phyloP scores from a whole-genome alignment of 768 basidiomycete genomes.

The Mycena latifolia region DNA sequence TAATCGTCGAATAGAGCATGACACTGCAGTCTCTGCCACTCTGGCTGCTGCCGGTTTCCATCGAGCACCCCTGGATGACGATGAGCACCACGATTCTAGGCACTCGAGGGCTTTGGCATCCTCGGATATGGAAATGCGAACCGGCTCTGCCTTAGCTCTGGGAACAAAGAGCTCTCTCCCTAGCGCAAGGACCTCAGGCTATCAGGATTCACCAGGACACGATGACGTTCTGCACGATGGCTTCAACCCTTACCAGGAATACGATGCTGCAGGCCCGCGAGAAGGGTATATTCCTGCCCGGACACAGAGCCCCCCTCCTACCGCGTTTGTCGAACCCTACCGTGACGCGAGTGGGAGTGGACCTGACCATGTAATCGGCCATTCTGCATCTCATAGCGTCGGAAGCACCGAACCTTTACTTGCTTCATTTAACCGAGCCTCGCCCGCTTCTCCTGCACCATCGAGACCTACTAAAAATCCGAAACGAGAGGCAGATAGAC shows the following conservation, averaged over 20 bases:
- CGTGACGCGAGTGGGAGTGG: constrained; percentile 47
- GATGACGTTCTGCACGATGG: constrained; percentile 47
- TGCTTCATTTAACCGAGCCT: constrained; percentile 53
- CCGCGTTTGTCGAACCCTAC: constrained; percentile 44
- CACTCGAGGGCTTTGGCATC: constrained; percentile 40
- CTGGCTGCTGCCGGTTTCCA: constrained; percentile 79
- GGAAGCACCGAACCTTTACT: constrained; percentile 75
- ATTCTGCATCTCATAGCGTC: constrained; percentile 62
- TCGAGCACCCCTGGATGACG: constrained; percentile 76
- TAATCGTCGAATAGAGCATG: constrained; percentile 72
- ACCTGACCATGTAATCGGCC: constrained; percentile 44
- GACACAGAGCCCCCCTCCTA: constrained; percentile 61
- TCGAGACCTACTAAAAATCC: constrained; percentile 49
- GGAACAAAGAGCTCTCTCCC: constrained; percentile 43
- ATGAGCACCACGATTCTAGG: constrained; percentile 58
- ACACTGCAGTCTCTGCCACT: constrained; percentile 77
- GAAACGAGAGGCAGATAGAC: constrained; percentile 40
- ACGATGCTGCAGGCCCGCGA: constrained; percentile 45
- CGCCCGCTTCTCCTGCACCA: constrained; percentile 40
- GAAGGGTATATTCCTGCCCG: constrained; percentile 62
- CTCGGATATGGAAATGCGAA: constrained; percentile 54
- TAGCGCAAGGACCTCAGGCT: constrained; percentile 50
- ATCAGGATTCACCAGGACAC: constrained; percentile 50
- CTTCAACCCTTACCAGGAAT: constrained; percentile 70
- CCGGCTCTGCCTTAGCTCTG: constrained; percentile 50